Conservation (phyloP, 2,329 filamentous ascomycete genomes). For the Mycosphaerelloides madeirae region DNA sequence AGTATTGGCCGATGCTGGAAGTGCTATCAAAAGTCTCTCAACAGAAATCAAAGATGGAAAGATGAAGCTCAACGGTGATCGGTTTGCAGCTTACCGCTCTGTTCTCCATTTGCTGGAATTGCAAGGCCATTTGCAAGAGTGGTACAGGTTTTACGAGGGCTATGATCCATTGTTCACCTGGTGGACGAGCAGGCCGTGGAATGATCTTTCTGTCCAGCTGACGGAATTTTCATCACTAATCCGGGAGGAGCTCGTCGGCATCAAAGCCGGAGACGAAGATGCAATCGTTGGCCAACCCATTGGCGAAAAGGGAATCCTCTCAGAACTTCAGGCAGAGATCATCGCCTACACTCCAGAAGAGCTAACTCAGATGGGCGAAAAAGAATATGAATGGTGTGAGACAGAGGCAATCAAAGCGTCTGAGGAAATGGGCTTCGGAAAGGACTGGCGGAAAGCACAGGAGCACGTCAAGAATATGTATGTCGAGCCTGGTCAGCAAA, state of each 20-base stretch:
- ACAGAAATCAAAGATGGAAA: constrained; percentile 35
- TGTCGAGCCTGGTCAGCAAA: constrained; percentile 52
- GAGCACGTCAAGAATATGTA: constrained; percentile 54
- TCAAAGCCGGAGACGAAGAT: constrained; percentile 41
- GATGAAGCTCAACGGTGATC: constrained; percentile 29
- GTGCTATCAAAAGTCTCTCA: constrained; percentile 32
- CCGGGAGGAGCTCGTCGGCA: constrained; percentile 43
- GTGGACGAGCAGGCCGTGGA: constrained; percentile 50
- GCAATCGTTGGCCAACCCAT: constrained; percentile 56
- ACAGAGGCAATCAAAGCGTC: constrained; percentile 51
- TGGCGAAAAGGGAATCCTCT: constrained; percentile 47
- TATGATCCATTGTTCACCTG: constrained; percentile 56
- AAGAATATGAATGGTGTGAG: constrained; percentile 54
- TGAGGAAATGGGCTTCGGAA: constrained; percentile 43
- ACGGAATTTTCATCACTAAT: constrained; percentile 36
- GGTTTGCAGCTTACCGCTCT: constrained; percentile 46
- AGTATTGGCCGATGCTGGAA: constrained; percentile 36
- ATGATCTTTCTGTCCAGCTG: constrained; percentile 37
- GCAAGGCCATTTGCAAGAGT: constrained; percentile 42
- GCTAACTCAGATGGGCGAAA: constrained; percentile 48
- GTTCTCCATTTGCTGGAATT: constrained; percentile 42
- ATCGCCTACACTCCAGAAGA: constrained; percentile 57
- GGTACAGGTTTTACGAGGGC: constrained; percentile 48
- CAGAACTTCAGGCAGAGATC: constrained; percentile 53
- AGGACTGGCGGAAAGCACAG: constrained; percentile 51